Evolutionary conservation across 2,329 filamentous ascomycete genomes (phyloP), one percentile per base, ranked within the genome.

Genomic region (Reticulascus tulasneorum): DNA sequence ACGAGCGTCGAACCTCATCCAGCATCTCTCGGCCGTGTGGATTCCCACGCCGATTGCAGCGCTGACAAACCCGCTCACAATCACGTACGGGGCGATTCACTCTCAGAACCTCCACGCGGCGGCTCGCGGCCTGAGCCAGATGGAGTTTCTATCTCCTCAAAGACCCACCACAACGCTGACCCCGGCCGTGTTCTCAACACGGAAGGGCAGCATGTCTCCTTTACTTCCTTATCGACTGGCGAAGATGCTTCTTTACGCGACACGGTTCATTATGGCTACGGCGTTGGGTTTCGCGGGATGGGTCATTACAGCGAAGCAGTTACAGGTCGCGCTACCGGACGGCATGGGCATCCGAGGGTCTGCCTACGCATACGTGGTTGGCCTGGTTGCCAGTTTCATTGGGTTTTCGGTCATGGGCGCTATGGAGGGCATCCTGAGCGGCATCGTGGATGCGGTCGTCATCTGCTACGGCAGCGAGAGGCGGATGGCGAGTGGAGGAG

Each of bases 401-500:
- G 93, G 93, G 7, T 98, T 93, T 82, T 89, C 87, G 6, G 82
- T 97, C 1, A 69, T 98, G 33, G 88, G 89, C 18, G 85, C 89
- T 3, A 91, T 94, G 75, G 90, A 95, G 56, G 86, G 88, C 11
- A 84, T 94, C 13, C 66, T 95, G 17, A 86, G 86, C 33, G 87
- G 87, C 35, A 89, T 95, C 34, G 77, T 95, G 5, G 89, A 95
- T 60, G 89, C 85, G 4, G 82, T 88, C 23, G 77, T 97, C 17
- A 83, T 98, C 10, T 98, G 93, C 67, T 97, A 94, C 77, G 89
- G 86, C 18, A 95, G 87, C 52, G 93, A 98, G 63, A 74, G 84
- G 48, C 78, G 75, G 33, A 82, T 82, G 63, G 75, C 71, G 37
- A 76, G 75, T 44, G 78, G 77, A 15, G 77, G 73, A 33, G 84